Conservation (phyloP, 2,329 filamentous ascomycete genomes). For the Calonectria montana region DNA sequence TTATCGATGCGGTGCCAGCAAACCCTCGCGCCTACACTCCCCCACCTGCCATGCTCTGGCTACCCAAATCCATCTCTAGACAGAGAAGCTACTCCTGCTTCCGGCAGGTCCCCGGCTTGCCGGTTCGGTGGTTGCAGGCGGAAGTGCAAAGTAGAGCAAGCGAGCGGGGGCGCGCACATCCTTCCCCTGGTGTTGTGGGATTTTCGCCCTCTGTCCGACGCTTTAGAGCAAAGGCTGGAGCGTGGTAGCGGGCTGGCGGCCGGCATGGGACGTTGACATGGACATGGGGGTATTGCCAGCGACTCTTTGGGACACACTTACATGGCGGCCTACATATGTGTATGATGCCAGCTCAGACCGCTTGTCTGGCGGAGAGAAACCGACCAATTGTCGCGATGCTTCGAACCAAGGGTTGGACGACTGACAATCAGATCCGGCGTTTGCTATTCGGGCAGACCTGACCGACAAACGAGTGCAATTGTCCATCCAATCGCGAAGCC, state of each 20-base stretch:
- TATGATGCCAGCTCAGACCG: conserved; percentile 44
- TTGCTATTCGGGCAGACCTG: conserved; percentile 17
- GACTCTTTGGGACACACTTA: conserved; percentile 24
- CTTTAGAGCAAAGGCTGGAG: conserved; percentile 7
- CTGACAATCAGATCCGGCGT: conserved; percentile 2
- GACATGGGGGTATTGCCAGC: conserved; percentile 21
- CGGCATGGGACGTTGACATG: conserved; percentile 13
- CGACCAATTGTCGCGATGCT: conserved; percentile 17
- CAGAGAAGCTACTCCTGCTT: conserved; percentile 7
- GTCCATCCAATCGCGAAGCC: conserved; percentile 4
- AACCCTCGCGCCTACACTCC: background rate
- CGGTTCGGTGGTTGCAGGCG: conserved; percentile 8
- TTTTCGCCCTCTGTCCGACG: background rate
- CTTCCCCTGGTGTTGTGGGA: background rate
- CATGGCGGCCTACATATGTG: conserved; percentile 38
- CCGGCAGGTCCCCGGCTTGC: conserved; percentile 13
- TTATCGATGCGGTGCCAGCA: conserved; percentile 17
- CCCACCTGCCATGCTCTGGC: background rate
- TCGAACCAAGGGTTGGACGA: background rate
- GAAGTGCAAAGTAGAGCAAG: conserved; percentile 18
- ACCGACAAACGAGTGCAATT: background rate
- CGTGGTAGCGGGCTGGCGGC: conserved; percentile 23
- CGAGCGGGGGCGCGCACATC: conserved; percentile 6
- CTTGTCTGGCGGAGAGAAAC: conserved; percentile 26
- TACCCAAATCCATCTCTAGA: conserved; percentile 5